Base-by-base conservation (phyloP, 352 stramenopile species). In the Pilasporangium apinafurcum region DNA sequence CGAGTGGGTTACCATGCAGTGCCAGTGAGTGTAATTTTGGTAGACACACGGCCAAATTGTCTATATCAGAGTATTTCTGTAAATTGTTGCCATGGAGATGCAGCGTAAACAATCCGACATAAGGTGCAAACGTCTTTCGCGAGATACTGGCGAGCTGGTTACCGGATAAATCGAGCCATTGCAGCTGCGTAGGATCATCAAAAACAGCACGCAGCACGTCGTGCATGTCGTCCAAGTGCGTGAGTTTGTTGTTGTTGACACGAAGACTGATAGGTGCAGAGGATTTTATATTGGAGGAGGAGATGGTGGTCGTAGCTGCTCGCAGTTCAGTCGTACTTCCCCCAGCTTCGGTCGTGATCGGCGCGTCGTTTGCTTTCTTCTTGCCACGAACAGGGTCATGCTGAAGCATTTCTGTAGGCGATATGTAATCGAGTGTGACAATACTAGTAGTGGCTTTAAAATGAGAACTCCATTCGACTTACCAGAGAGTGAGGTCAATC, bases 1-100 rank as follows among this genome's bases (percentile, higher is more conserved):
- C 83, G 5, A 94, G 20, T 4, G 82, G 81, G 47, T 95, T 95
- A 12, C 83, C 83, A 51, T 89, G 81, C 21, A 93, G 45, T 8
- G 79, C 81, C 22, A 95, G 53, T 14, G 74, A 58, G 32, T 78
- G 70, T n/a, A 92, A 51, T 2, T 51, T 52, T 12, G 75, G 68
- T 3, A 92, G 42, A 13, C 59, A 65, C 30, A 39, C 47, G 0
- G 66, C 65, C 4, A 87, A 24, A 16, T 61, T 52, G 30, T 87
- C 75, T 30, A 87, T 60, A 44, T 91, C 75, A 4, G 71, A 36
- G 41, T 90, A 88, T 47, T 67, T 65, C 13, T 36, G 48, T 16
- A 94, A 63, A 18, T 50, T 27, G 44, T 94, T 94, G 5, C 71
- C 81, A 27, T 94, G 83, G 18, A 92, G 32, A 32, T 94, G 69